These are phyloP conservation scores for Saccharomyces hybrid DNA, from an alignment of 1,139 yeast species.

Conservation along the genomic window DNA sequence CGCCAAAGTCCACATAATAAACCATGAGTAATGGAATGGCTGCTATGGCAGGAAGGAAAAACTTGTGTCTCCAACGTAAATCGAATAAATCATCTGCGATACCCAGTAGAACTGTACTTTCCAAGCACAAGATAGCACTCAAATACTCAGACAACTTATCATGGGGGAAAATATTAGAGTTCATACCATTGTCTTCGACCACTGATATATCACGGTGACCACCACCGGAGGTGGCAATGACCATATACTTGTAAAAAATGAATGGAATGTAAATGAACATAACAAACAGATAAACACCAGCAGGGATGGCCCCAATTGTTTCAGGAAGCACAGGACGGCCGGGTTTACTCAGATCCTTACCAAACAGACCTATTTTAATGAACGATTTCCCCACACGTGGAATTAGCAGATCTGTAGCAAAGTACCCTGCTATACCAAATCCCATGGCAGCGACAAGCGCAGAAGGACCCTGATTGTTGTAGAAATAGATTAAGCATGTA, in stretches of 20 bases:
- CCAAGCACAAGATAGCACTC: slow-evolving; percentile 75
- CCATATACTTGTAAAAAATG: slow-evolving; percentile 72
- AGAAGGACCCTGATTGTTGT: slow-evolving; percentile 19
- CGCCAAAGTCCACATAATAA: slow-evolving; percentile 89
- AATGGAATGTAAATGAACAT: slow-evolving; percentile 87
- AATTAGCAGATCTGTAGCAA: slow-evolving; percentile 50
- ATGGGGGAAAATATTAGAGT: slow-evolving; percentile 57
- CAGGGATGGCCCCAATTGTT: slow-evolving; percentile 82
- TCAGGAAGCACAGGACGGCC: slow-evolving; percentile 76
- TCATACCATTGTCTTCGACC: slow-evolving; percentile 8
- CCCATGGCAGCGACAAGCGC: slow-evolving; percentile 45
- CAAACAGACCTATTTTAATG: slow-evolving; percentile 69
- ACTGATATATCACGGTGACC: slow-evolving; percentile 41
- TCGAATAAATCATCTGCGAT: slow-evolving; percentile 92
- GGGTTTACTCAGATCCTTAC: slow-evolving; percentile 71
- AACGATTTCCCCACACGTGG: slow-evolving; percentile 64
- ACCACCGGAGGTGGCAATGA: slow-evolving; percentile 49
- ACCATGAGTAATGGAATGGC: slow-evolving; percentile 85
- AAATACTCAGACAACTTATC: slow-evolving; percentile 77
- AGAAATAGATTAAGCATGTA: slow-evolving; percentile 3
- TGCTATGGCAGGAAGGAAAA: slow-evolving; percentile 90
- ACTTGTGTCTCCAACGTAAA: slow-evolving; percentile 94
- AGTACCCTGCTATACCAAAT: slow-evolving; percentile 60
- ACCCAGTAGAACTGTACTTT: slow-evolving; percentile 79
- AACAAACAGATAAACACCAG: slow-evolving; percentile 68